These are phyloP conservation scores for Plantago elongata DNA, from an alignment of 257 asterid genomes.

Conservation along the genomic window DNA sequence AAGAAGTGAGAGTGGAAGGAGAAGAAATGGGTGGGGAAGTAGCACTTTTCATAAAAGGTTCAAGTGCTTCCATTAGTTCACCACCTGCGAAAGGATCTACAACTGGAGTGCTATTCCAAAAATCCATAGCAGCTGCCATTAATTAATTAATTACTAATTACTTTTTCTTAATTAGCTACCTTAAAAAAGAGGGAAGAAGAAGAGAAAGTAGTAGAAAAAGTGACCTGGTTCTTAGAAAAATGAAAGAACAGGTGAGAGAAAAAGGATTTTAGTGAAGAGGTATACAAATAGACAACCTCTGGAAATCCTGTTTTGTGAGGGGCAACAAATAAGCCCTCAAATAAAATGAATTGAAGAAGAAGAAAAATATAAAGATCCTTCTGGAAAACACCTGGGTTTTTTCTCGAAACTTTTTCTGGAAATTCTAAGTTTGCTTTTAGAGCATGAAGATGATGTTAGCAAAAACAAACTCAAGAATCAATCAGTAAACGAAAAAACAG, in stretches of 20 bases:
- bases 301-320: conserved; percentile 23
- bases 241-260: conserved; percentile 43
- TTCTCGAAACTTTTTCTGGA: conserved; percentile 37
- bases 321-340: conserved; percentile 43
- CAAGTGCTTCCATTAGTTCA: conserved; percentile 95
- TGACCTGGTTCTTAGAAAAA: conserved; percentile 63
- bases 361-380: conserved; percentile 26
- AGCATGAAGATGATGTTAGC: conserved; percentile 6
- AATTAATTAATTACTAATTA: neutral
- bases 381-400: conserved; percentile 68
- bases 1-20: conserved; percentile 24
- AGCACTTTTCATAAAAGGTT: conserved; percentile 89
- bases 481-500: conserved; percentile 40
- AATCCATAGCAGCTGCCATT: conserved; percentile 79
- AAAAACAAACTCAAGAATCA: conserved; percentile 38
- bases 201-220: conserved; percentile 10
- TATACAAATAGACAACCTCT: conserved; percentile 66
- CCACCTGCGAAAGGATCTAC: conserved; percentile 60
- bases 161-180: neutral
- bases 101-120: conserved; percentile 46
- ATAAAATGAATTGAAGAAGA: neutral
- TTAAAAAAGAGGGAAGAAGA: too few species aligned
- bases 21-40: conserved; percentile 39
- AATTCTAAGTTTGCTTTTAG: conserved; percentile 49
- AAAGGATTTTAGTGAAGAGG: conserved; percentile 35